Base-by-base conservation (phyloP, 208 protist genomes). In the Trichomonas gallinae region DNA sequence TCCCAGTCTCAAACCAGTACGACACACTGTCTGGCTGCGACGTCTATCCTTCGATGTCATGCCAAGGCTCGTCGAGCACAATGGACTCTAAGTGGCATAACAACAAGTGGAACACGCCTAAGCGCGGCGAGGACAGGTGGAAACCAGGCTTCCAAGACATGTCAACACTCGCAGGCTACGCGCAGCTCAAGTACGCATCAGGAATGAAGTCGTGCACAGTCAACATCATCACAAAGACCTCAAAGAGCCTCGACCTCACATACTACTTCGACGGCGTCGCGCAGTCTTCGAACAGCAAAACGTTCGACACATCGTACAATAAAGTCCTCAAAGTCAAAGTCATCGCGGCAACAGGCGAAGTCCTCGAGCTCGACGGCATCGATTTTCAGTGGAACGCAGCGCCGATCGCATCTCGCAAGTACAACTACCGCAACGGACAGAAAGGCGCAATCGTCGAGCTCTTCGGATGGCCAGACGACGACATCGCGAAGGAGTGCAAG, bases 401-500 rank as follows among this genome's bases (percentile, higher is more conserved):
- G 8, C 87, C 96, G 31, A 13, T 97, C 2, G 88, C 48, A 82
- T 48, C 26, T 51, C 45, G 49, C 40, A 87, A 15, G 36, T 97
- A 97, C 44, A 97, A 98, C 51, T 98, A 96, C 85, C 26, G 97
- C 11, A 96, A 97, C 11, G 97, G 97, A 23, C 98, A 98, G 89
- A 98, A 98, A 58, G 97, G 97, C n/a, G 97, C 97, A 36, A 97
- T 98, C 9, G 97, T 98, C 45, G 97, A 98, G 45, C 9, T 98
- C 8, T 98, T 98, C 88, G 98, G 97, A 0, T 97, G 97, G 97
- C n/a, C n/a, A n/a, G n/a, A n/a, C n/a, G n/a, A n/a, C n/a, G n/a
- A n/a, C n/a, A n/a, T n/a, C n/a, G n/a, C 97, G 96, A 88, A 97
- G n/a, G 97, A 97, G 38, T 97, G 97, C 83, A 96, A 63, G n/a